Evolutionary conservation across 164 flowering plant genomes (phyloP).

Genomic region (Nymphaea thermarum): DNA sequence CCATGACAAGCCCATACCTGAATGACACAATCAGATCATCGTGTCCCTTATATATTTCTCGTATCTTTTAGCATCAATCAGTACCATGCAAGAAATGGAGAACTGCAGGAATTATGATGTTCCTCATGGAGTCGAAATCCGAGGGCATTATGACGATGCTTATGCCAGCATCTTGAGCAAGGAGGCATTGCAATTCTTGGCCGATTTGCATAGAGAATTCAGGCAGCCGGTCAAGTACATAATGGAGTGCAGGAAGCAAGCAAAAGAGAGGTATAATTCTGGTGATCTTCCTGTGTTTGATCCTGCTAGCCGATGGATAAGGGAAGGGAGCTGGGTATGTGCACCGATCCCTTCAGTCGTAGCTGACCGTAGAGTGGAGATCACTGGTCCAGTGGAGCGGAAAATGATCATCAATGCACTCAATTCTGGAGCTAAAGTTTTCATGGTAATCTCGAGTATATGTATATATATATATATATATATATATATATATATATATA

Average conservation of each 20-base stretch:
- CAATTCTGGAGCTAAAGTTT: constrained; percentile 87
- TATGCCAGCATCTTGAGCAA: constrained; percentile 52
- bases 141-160: constrained; percentile 52
- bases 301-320: constrained; percentile 51
- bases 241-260: constrained; percentile 66
- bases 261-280: constrained; percentile 42
- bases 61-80: not conserved
- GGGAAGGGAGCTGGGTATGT: constrained; percentile 75
- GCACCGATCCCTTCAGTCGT: constrained; percentile 57
- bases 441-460: constrained; percentile 43
- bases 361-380: constrained; percentile 86
- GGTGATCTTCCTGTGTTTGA: constrained; percentile 75
- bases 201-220: constrained; percentile 68
- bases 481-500: not conserved
- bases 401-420: constrained; percentile 96
- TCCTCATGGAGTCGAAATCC: constrained; percentile 76
- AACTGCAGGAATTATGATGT: constrained; percentile 28
- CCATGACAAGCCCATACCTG: not conserved
- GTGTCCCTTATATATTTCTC: not conserved
- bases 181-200: constrained; percentile 71
- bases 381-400: constrained; percentile 84
- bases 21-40: not conserved
- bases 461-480: not conserved
- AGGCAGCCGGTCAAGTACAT: constrained; percentile 45
- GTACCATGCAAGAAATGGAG: not conserved